phyloP scores from a whole-genome alignment of 192 early-diverging fungal species.

The Coemansia sp. region DNA sequence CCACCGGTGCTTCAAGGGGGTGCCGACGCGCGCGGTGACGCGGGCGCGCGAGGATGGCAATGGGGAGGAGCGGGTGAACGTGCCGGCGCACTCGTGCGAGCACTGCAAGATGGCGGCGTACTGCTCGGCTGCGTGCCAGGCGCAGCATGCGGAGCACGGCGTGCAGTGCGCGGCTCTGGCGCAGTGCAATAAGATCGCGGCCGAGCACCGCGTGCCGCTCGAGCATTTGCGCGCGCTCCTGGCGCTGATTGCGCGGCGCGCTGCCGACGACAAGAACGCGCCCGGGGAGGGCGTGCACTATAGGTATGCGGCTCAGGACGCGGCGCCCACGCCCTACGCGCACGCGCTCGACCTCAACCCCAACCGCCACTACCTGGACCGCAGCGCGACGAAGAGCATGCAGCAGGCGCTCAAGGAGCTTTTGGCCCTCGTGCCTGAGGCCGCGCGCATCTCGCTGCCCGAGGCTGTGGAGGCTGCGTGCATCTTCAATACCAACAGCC shows the following conservation, averaged over 20 bases:
- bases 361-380: conserved; percentile 52
- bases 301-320: conserved; percentile 13
- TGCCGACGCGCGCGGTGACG: background rate
- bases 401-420: conserved; percentile 46
- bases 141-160: conserved; percentile 42
- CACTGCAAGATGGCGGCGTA: conserved; percentile 58
- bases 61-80: conserved; percentile 9
- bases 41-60: too few species aligned
- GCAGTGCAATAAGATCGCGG: conserved; percentile 35
- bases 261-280: conserved; percentile 10
- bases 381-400: conserved; percentile 35
- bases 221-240: conserved; percentile 46
- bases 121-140: conserved; percentile 59
- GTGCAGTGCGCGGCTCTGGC: conserved; percentile 50
- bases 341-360: conserved; percentile 45
- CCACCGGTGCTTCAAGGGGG: conserved; percentile 53
- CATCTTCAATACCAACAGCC: conserved; percentile 67
- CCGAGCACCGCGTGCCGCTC: background rate
- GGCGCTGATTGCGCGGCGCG: conserved; percentile 42
- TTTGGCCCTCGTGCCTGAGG: conserved; percentile 42
- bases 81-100: conserved; percentile 30
- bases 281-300: background rate
- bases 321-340: conserved; percentile 24
- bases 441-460: conserved; percentile 30
- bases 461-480: conserved; percentile 58